These are phyloP conservation scores for Xylaria flabelliformis DNA, from an alignment of 495 filamentous ascomycete species.

Conservation along the genomic window DNA sequence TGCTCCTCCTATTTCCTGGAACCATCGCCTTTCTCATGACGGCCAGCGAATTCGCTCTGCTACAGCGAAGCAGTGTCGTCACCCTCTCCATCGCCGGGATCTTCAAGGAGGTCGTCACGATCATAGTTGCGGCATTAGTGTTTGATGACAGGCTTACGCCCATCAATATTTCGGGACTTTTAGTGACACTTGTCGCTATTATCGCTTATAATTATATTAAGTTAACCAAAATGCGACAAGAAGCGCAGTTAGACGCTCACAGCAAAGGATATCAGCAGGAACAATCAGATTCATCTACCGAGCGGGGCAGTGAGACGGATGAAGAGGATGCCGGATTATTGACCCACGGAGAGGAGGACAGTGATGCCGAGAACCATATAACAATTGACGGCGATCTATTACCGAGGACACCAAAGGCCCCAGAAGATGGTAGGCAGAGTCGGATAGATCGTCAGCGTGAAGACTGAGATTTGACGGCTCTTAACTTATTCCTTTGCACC, in stretches of 20 bases:
- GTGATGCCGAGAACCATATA: slow-evolving; percentile 39
- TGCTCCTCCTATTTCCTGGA: slow-evolving; percentile 87
- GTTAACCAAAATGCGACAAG: slow-evolving; percentile 82
- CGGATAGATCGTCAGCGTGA: slow-evolving; percentile 39
- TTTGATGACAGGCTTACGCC: slow-evolving; percentile 90
- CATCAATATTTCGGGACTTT: slow-evolving; percentile 84
- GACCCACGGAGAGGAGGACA: slow-evolving; percentile 44
- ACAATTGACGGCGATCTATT: slow-evolving; percentile 43
- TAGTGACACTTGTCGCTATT: slow-evolving; percentile 89
- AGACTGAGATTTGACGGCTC: slow-evolving; percentile 27
- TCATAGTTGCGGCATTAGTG: slow-evolving; percentile 83
- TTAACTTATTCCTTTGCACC: slow-evolving; percentile 20
- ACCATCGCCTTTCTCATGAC: slow-evolving; percentile 96
- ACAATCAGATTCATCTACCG: slow-evolving; percentile 37
- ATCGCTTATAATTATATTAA: slow-evolving; percentile 94
- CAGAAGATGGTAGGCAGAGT: slow-evolving; percentile 25
- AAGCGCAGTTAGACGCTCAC: slow-evolving; percentile 62
- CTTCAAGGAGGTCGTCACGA: slow-evolving; percentile 99
- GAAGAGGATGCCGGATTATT: slow-evolving; percentile 40
- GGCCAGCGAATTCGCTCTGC: slow-evolving; percentile 89
- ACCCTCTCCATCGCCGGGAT: slow-evolving; percentile 97
- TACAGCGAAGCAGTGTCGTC: slow-evolving; percentile 94
- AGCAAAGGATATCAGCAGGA: slow-evolving; percentile 35
- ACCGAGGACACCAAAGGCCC: slow-evolving; percentile 34
- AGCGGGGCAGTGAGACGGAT: slow-evolving; percentile 37